Evolutionary conservation across 257 asterid genomes (phyloP).

Genomic region (Coffea canephora): DNA sequence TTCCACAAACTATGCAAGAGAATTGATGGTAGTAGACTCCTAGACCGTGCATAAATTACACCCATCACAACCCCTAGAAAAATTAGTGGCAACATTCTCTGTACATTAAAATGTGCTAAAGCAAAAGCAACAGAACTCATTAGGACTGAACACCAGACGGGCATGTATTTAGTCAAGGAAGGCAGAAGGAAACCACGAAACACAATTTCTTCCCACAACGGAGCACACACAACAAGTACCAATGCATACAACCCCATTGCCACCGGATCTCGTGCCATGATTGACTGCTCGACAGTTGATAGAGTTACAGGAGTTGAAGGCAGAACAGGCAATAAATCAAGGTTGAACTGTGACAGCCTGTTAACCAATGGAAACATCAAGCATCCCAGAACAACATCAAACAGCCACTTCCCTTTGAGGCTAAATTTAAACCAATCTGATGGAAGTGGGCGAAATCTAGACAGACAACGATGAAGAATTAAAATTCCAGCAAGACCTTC

Average conservation of each 20-base stretch:
- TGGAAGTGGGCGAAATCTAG: slow-evolving; percentile 78
- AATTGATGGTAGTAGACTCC: slow-evolving; percentile 81
- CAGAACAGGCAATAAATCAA: slow-evolving; percentile 64
- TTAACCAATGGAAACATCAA: slow-evolving; percentile 88
- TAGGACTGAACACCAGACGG: slow-evolving; percentile 84
- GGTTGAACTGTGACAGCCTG: slow-evolving; percentile 79
- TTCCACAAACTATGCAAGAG: slow-evolving; percentile 94
- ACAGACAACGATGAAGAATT: slow-evolving; percentile 69
- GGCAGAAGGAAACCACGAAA: slow-evolving; percentile 94
- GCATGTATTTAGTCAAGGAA: slow-evolving; percentile 91
- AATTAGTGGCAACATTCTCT: slow-evolving; percentile 83
- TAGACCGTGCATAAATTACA: slow-evolving; percentile 70
- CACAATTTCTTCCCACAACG: slow-evolving; percentile 93
- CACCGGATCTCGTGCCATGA: slow-evolving; percentile 82
- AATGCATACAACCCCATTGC: slow-evolving; percentile 85
- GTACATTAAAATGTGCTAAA: slow-evolving; percentile 90
- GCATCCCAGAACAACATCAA: slow-evolving; percentile 78
- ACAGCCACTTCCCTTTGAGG: slow-evolving; percentile 68
- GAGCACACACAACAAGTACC: slow-evolving; percentile 90
- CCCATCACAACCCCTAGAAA: slow-evolving; percentile 98
- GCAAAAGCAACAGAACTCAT: slow-evolving; percentile 88
- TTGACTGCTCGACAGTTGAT: slow-evolving; percentile 84
- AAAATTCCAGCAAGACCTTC: slow-evolving; percentile 93
- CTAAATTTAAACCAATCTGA: slow-evolving; percentile 89
- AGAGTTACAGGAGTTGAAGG: slow-evolving; percentile 83